Base-by-base conservation (phyloP, 1,284 basidiomycete genomes). In the Tylopilus orsonianus region DNA sequence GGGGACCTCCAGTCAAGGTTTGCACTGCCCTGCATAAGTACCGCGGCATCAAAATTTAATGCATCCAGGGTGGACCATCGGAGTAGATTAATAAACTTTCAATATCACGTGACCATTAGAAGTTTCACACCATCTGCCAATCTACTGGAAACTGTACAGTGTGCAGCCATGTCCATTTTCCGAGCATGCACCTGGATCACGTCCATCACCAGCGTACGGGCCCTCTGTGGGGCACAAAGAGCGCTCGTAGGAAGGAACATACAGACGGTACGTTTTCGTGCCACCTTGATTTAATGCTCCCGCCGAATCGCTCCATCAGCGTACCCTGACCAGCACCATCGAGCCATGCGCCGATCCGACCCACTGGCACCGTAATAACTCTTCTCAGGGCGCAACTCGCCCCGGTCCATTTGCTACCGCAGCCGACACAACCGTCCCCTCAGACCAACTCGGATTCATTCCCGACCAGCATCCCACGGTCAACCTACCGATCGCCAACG, bases 401-500 rank as follows among this genome's bases (percentile, higher is more conserved):
- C 14, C n/a, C n/a, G n/a, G n/a, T n/a, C n/a, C 42, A 2, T 20
- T 48, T 22, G 36, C 46, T 13, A 47, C 42, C 4, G 37, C 48
- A n/a, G n/a, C 44, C 10, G 22, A 14, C 14, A 7, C 42, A 7
- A n/a, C 49, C 2, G 35, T 66, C 43, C 14, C 64, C 20, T 67
- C 64, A 23, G 56, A 64, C 26, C 65, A 64, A 23, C 50, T 68
- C 6, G 62, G 62, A 13, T 66, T 61, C 41, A 23, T 45, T 38
- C 57, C 46, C 27, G 53, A 41, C 26, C 55, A 43, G 23, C 48
- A 26, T 3, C 46, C 41, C 3, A 42, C 29, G 26, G 40, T 71
- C 20, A 72, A 80, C 56, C 59, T 83, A 3, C 86, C 85, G 2
- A 74, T 77, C 30, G 74, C 77, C 44, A 81, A 73, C 50, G 71